Conservation (phyloP, 108 stramenopile genomes). For the Conticribra guillardii region DNA sequence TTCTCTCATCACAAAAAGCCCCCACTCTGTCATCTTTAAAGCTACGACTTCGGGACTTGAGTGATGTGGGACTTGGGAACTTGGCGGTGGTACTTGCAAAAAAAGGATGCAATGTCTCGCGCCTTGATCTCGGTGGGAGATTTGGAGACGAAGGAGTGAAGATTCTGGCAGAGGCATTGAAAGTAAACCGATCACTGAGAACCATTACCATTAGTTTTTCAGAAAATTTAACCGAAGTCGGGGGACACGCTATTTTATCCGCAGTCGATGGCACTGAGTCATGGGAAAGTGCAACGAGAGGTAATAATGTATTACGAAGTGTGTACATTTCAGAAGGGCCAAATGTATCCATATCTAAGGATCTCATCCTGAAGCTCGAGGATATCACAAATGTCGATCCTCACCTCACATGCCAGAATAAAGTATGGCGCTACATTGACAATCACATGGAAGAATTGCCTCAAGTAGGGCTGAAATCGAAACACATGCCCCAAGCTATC, state of each 20-base stretch:
- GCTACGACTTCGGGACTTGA: slow-evolving; percentile 19
- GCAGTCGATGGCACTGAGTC: slow-evolving; percentile 21
- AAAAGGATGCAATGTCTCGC: slow-evolving; percentile 21
- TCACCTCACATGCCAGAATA: slow-evolving; percentile 27
- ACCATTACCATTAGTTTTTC: slow-evolving; percentile 33
- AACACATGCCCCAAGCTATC: slow-evolving; percentile 30
- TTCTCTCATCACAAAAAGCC: no score
- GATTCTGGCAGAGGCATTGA: slow-evolving; percentile 38
- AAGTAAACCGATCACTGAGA: slow-evolving; percentile 24
- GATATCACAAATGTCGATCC: slow-evolving; percentile 18
- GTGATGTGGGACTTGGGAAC: slow-evolving; percentile 18
- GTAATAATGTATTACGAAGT: slow-evolving; percentile 39
- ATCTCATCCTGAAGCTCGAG: slow-evolving; percentile 21
- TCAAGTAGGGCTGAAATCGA: slow-evolving; percentile 25
- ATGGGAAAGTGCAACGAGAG: slow-evolving; percentile 22
- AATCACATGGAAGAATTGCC: slow-evolving; percentile 26
- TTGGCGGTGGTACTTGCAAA: slow-evolving; percentile 12
- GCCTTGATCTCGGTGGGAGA: slow-evolving; percentile 36
- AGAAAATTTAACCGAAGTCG: slow-evolving; percentile 23
- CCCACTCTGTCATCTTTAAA: slow-evolving; percentile 23
- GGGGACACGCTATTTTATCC: slow-evolving; percentile 18
- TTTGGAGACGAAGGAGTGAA: slow-evolving; percentile 39
- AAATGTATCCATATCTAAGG: slow-evolving; percentile 12
- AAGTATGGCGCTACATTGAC: slow-evolving; percentile 32
- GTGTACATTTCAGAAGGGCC: slow-evolving; percentile 33